Base-by-base conservation (phyloP, 768 basidiomycete genomes). In the Tylopilus sp. region DNA sequence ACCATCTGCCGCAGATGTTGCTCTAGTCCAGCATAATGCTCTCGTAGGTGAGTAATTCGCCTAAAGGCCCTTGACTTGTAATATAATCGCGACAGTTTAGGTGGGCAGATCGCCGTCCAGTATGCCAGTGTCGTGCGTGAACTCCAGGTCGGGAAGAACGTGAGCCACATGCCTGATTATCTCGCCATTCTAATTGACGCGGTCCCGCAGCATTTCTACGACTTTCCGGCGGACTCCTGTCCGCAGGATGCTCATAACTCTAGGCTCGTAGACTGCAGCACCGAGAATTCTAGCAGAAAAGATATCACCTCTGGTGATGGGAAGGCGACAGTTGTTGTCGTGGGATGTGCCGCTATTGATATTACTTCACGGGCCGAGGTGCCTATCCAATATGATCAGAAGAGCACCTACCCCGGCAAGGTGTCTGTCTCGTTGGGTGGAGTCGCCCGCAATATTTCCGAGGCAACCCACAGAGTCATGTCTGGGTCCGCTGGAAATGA, bases 381-480 rank as follows among this genome's bases (percentile, higher is more conserved):
- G 25, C 41, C 62, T 7, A 55, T 66, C 15, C 46, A 50, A 31
- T 58, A 75, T 30, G 66, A 72, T n/a, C 67, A 76, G 12, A 76
- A 83, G 50, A 88, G 92, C 0, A 98, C 95, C 0, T 79, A 79
- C 11, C 92, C 93, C 0, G 97, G 97, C 10, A 73, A 66, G 12
- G 81, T 98, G 22, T 71, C 75, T 15, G 53, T 95, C 35, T 79
- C 86, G 0, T 72, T 90, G 6, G 95, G 95, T 1, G 95, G 95
- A 25, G 95, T 99, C 13, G 94, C 81, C 1, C 84, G 95, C n/a
- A 99, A 99, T 65, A 82, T 99, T 39, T 89, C 95, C 3, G 94
- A 98, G 67, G 91, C 93, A 1, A 79, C 92, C 6, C 84, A 90
- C 64, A 81, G 89, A 25, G 67, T 86, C 6, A 64, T 84, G 53